A percentile compares a stretch with the other conserved stretches of the same genome.
Evolutionary conservation across 371 early-diverging fungal species (phyloP).

Genomic region (Mucor saturninus): DNA sequence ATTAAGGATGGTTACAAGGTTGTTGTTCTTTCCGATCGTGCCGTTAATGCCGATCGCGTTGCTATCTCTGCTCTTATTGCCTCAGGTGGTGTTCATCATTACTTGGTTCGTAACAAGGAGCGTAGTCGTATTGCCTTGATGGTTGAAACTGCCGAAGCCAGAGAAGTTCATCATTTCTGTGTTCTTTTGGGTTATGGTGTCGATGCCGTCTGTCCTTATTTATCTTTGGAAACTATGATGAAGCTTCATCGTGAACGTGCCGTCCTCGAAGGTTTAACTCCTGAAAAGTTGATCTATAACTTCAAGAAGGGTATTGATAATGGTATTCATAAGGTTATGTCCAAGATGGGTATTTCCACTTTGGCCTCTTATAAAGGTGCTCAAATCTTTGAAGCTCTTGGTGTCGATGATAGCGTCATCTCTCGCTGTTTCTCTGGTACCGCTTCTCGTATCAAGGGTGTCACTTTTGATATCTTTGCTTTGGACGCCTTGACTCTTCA

Average conservation of each 20-base stretch:
- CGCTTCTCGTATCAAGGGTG: conserved; percentile 93
- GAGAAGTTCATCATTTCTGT: conserved; percentile 96
- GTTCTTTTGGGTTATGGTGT: conserved; percentile 97
- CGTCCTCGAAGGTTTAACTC: conserved; percentile 54
- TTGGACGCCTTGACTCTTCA: conserved; percentile 89
- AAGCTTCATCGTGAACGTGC: conserved; percentile 87
- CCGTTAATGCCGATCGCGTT: conserved; percentile 72
- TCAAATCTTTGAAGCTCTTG: conserved; percentile 97
- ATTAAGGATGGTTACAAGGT: conserved; percentile 84
- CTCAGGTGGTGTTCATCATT: conserved; percentile 95
- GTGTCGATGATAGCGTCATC: conserved; percentile 88
- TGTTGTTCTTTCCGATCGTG: conserved; percentile 85
- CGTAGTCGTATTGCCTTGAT: conserved; percentile 89
- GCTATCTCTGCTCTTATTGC: conserved; percentile 87
- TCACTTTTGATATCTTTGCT: conserved; percentile 86
- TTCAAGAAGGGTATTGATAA: conserved; percentile 88
- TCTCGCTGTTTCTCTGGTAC: conserved; percentile 93
- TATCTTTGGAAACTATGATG: conserved; percentile 85
- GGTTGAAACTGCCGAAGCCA: conserved; percentile 93
- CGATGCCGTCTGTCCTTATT: conserved; percentile 95
- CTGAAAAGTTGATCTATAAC: conserved; percentile 71
- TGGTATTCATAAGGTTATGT: conserved; percentile 97
- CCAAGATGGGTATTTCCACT: conserved; percentile 99
- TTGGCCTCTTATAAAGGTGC: conserved; percentile 98
- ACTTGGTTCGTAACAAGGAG: conserved; percentile 85